Percentiles rank a stretch among this genome's conserved stretches.
Evolutionary conservation across 805 yeast species (phyloP).

Genomic region (Kodamaea laetipori): DNA sequence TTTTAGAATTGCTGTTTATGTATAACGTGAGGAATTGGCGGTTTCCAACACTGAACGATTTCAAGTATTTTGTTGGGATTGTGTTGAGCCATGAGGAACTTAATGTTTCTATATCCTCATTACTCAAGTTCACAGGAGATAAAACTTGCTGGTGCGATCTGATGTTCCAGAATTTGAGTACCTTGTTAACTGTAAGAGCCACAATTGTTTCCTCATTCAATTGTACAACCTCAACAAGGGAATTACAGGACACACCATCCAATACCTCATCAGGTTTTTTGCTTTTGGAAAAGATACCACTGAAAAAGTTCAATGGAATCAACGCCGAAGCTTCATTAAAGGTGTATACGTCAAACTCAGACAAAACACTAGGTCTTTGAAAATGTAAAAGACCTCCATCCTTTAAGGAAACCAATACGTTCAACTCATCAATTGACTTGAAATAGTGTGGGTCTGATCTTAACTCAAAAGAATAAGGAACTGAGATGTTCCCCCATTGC

Average conservation of each 20-base stretch:
- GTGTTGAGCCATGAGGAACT: constrained; percentile 29
- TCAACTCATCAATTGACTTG: constrained; percentile 45
- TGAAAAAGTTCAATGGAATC: constrained; percentile 32
- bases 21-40: constrained; percentile 21
- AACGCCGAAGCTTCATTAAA: constrained; percentile 53
- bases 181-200: constrained; percentile 57
- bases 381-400: constrained; percentile 80
- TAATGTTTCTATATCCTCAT: constrained; percentile 8
- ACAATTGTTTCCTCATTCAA: constrained; percentile 40
- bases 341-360: constrained; percentile 43
- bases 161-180: constrained; percentile 63
- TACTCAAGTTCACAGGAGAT: constrained; percentile 19
- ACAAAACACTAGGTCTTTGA: constrained; percentile 30
- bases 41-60: constrained; percentile 15
- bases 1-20: constrained; percentile 19
- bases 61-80: constrained; percentile 35
- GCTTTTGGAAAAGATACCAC: constrained; percentile 21
- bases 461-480: constrained; percentile 60
- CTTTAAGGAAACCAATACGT: constrained; percentile 58
- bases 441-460: constrained; percentile 53
- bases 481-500: constrained; percentile 68
- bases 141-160: constrained; percentile 29
- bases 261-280: constrained; percentile 21
- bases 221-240: constrained; percentile 45
- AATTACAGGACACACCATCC: constrained; percentile 43